Evolutionary conservation across 495 filamentous ascomycete species (phyloP).

Genomic region (Gamarada debralockiae): DNA sequence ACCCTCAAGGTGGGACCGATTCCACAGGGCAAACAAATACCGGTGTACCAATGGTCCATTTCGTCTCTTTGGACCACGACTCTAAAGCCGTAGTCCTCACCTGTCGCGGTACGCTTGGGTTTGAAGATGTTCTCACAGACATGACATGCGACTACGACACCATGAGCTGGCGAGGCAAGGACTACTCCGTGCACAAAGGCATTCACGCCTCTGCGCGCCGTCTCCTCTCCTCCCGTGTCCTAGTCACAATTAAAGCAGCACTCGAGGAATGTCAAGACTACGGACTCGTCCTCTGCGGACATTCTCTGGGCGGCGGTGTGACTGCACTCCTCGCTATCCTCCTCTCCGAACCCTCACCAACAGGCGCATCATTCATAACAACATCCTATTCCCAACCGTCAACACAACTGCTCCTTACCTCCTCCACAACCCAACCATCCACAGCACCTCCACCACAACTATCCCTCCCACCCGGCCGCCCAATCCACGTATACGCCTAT

Average conservation of each 20-base stretch:
- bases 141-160: constrained; percentile 81
- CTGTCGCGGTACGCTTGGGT: constrained; percentile 72
- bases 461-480: constrained; percentile 59
- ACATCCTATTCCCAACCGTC: constrained; percentile 26
- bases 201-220: constrained; percentile 73
- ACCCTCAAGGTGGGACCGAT: constrained; percentile 71
- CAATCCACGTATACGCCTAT: constrained; percentile 76
- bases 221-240: constrained; percentile 59
- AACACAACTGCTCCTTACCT: constrained; percentile 38
- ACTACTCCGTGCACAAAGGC: constrained; percentile 78
- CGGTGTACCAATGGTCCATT: constrained; percentile 76
- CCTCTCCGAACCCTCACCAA: constrained; percentile 54
- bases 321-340: constrained; percentile 71
- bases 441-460: constrained; percentile 28
- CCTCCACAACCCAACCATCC: constrained; percentile 2
- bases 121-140: constrained; percentile 77
- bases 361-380: constrained; percentile 43
- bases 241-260: constrained; percentile 65
- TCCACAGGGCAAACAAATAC: constrained; percentile 65
- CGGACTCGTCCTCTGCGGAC: constrained; percentile 71
- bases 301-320: constrained; percentile 74
- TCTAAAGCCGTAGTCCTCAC: constrained; percentile 74
- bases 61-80: constrained; percentile 72
- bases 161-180: constrained; percentile 59
- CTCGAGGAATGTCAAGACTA: constrained; percentile 69